Evolutionary conservation across 164 flowering plant genomes (phyloP).

Genomic region (Akebia trifoliata): DNA sequence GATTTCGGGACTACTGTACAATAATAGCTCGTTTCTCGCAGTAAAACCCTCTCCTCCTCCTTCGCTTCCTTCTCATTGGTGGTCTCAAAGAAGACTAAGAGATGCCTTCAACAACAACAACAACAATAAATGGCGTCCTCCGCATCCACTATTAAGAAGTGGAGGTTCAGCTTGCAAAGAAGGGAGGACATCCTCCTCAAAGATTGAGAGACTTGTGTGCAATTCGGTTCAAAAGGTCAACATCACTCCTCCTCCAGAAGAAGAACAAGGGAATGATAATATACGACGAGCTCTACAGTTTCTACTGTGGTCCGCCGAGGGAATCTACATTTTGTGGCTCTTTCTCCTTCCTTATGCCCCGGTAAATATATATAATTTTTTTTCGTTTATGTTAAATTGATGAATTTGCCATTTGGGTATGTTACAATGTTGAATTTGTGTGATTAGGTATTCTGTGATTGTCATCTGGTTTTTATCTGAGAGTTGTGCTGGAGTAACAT

Average conservation of each 20-base stretch:
- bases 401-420: too few relatives aligned
- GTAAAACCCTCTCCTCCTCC: constrained; percentile 5
- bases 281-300: constrained; percentile 28
- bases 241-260: neutral
- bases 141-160: neutral
- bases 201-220: constrained; percentile 11
- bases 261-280: constrained; percentile 21
- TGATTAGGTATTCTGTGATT: too few relatives aligned
- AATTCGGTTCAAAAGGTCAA: constrained; percentile 25
- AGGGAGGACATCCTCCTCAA: neutral
- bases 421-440: too few relatives aligned
- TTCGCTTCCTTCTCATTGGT: neutral
- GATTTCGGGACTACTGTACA: constrained; percentile 1
- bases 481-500: too few relatives aligned
- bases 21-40: neutral
- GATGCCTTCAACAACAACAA: neutral
- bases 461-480: too few relatives aligned
- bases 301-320: constrained; percentile 64
- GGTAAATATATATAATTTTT: constrained; percentile 42
- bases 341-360: constrained; percentile 94
- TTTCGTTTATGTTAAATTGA: too few relatives aligned
- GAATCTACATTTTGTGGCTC: constrained; percentile 76
- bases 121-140: neutral
- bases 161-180: neutral
- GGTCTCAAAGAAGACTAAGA: neutral